These are phyloP conservation scores for Pecoramyces ruminantium DNA, from an alignment of 192 early-diverging fungal genomes.

Conservation along the genomic window DNA sequence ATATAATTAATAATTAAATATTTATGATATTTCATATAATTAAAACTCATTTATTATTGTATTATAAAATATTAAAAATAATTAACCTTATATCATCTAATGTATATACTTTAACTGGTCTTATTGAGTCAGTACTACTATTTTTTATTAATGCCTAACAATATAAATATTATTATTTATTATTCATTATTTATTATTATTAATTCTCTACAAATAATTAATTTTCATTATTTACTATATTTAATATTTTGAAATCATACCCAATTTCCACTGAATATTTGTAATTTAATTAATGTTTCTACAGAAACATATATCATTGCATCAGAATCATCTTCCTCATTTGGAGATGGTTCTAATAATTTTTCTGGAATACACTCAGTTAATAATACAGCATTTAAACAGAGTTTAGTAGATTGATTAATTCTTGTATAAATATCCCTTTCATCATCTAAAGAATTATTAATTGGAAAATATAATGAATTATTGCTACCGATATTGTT, in stretches of 20 bases:
- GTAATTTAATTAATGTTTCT: conserved; percentile 20
- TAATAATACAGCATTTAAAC: background rate
- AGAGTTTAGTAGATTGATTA: background rate
- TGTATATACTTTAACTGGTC: background rate
- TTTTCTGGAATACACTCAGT: background rate
- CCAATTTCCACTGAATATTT: conserved; percentile 45
- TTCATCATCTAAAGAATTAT: background rate
- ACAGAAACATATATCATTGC: conserved; percentile 29
- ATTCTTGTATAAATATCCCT: background rate
- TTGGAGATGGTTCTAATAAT: conserved; percentile 17
- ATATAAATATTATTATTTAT: conserved; percentile 1
- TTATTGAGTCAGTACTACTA: conserved; percentile 10
- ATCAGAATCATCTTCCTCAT: conserved; percentile 23
- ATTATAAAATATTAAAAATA: too few relatives aligned
- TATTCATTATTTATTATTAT: background rate
- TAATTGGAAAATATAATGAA: background rate
- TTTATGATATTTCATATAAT: too few relatives aligned
- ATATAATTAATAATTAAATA: too few relatives aligned
- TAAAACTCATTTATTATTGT: too few relatives aligned
- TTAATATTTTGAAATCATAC: too few relatives aligned
- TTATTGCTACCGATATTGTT: background rate
- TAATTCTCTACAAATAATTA: too few relatives aligned
- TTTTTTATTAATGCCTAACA: conserved; percentile 12
- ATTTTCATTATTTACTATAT: too few relatives aligned
- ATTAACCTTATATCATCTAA: background rate